Conservation (phyloP, 1,139 yeast species). For the Citeromyces hawaiiensis region DNA sequence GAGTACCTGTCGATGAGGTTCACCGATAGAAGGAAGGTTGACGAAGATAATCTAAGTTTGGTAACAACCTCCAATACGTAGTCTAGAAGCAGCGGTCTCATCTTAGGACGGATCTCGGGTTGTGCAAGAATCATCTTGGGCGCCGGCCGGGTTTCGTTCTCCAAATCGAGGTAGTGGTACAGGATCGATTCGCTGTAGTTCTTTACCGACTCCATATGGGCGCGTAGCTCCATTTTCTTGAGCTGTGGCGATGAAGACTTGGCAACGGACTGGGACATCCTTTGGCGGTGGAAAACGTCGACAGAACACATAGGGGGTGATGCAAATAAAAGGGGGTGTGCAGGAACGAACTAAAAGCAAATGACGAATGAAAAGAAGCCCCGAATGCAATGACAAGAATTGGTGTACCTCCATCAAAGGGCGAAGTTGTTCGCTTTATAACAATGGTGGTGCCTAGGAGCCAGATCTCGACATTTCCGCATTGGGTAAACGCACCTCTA, state of each 20-base stretch:
- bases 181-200: constrained; percentile 30
- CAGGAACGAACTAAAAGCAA: too few relatives aligned
- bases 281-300: constrained; percentile 3
- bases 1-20: constrained; percentile 41
- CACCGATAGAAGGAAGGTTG: constrained; percentile 42
- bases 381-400: too few relatives aligned
- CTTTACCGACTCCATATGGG: constrained; percentile 23
- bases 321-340: too few relatives aligned
- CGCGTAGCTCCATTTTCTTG: constrained; percentile 23
- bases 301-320: constrained; percentile 1
- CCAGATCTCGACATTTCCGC: too few relatives aligned
- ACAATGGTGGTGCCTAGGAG: too few relatives aligned
- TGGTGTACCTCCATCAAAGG: too few relatives aligned
- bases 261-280: background rate
- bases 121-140: constrained; percentile 28
- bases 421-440: too few relatives aligned
- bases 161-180: constrained; percentile 23
- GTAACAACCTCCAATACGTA: constrained; percentile 37
- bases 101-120: constrained; percentile 34
- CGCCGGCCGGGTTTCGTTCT: constrained; percentile 10
- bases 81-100: constrained; percentile 37
- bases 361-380: too few relatives aligned
- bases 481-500: too few relatives aligned
- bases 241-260: constrained; percentile 10
- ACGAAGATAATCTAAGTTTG: constrained; percentile 31